Conservation (phyloP, 2,329 filamentous ascomycete genomes). For the Rasamsonia emersonii region DNA sequence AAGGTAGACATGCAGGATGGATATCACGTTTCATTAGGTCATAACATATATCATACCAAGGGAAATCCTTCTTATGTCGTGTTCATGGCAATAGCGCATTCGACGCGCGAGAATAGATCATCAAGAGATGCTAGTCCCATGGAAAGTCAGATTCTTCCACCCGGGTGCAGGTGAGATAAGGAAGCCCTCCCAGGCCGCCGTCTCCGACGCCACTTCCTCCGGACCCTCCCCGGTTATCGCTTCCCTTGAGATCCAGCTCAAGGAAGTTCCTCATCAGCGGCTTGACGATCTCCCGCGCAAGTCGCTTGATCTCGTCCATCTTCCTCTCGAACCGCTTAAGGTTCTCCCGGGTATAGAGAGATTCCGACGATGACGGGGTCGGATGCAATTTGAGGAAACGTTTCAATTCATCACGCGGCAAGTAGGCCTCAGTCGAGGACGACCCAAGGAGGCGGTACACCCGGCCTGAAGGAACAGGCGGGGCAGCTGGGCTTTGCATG, state of each 20-base stretch:
- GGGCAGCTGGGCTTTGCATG: slow-evolving; percentile 7
- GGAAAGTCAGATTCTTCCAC: slow-evolving; percentile 55
- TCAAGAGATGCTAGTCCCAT: too few species aligned
- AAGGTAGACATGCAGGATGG: neutral
- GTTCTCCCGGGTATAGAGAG: slow-evolving; percentile 75
- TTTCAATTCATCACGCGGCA: slow-evolving; percentile 81
- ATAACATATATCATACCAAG: neutral
- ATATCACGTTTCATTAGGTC: neutral
- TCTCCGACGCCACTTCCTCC: slow-evolving; percentile 19
- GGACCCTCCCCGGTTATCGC: slow-evolving; percentile 11
- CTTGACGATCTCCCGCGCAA: slow-evolving; percentile 73
- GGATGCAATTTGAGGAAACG: slow-evolving; percentile 76
- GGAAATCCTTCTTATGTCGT: neutral
- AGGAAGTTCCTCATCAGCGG: slow-evolving; percentile 80
- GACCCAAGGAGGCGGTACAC: slow-evolving; percentile 71
- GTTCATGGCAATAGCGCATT: neutral
- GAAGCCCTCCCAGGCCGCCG: slow-evolving; percentile 40
- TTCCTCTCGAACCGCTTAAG: slow-evolving; percentile 75
- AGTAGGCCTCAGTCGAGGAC: slow-evolving; percentile 53
- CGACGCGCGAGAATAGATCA: slow-evolving; percentile 7
- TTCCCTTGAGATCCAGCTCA: slow-evolving; percentile 60
- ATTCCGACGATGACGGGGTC: slow-evolving; percentile 40
- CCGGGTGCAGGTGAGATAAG: slow-evolving; percentile 58
- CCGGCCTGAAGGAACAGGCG: slow-evolving; percentile 45
- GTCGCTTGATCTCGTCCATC: slow-evolving; percentile 77